phyloP scores from a whole-genome alignment of 2,329 filamentous ascomycete species.

The Epicoccum sorghinum region DNA sequence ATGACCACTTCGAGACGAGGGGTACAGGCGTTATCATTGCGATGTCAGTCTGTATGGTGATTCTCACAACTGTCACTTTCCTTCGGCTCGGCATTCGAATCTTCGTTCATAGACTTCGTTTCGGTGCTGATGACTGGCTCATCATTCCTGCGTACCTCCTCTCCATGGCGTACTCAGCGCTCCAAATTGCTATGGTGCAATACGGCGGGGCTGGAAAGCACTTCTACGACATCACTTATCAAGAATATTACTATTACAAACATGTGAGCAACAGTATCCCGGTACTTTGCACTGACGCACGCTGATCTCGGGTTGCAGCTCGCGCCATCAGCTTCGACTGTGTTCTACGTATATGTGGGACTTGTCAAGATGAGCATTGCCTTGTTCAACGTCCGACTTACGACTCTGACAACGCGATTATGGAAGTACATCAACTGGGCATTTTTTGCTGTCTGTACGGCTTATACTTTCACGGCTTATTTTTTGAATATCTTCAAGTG shows the following conservation, averaged over 20 bases:
- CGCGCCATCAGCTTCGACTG: conserved; percentile 5
- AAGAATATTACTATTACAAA: conserved; percentile 11
- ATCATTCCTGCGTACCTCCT: conserved; percentile 13
- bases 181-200: conserved; percentile 12
- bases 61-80: conserved; percentile 6
- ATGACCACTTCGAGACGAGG: conserved; percentile 10
- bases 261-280: background rate
- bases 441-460: conserved; percentile 8
- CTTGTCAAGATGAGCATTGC: conserved; percentile 13
- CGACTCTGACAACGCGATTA: conserved; percentile 7
- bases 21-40: conserved; percentile 4
- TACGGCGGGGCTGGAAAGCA: conserved; percentile 11
- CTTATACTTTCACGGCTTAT: conserved; percentile 4
- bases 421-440: conserved; percentile 11
- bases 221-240: conserved; percentile 14
- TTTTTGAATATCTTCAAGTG: conserved; percentile 13
- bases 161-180: conserved; percentile 8
- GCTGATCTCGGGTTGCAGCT: conserved; percentile 6
- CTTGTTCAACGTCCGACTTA: conserved; percentile 13
- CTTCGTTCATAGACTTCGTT: conserved; percentile 9
- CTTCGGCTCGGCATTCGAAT: conserved; percentile 9
- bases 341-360: conserved; percentile 14
- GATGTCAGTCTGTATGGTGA: conserved; percentile 11
- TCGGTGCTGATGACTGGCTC: conserved; percentile 15
- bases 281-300: background rate